A percentile compares a stretch with the other conserved stretches of the same genome.
Evolutionary conservation across 352 stramenopile species (phyloP).

Genomic region (Globisporangium cederbergense): DNA sequence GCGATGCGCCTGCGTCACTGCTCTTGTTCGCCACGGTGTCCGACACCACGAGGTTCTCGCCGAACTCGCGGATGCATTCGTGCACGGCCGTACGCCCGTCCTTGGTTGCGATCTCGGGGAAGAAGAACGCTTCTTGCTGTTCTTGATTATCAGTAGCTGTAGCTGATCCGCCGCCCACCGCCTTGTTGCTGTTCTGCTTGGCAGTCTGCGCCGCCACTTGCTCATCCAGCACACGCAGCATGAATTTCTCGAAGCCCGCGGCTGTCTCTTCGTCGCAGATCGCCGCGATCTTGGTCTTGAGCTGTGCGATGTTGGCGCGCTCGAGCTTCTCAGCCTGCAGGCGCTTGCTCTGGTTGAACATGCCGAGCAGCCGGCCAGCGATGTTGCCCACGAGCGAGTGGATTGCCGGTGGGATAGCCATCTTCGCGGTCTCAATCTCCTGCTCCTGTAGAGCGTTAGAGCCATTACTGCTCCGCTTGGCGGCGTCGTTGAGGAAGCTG

Average conservation of each 20-base stretch:
- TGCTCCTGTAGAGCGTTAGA: constrained; percentile 8
- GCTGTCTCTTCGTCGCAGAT: constrained; percentile 50
- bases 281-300: constrained; percentile 34
- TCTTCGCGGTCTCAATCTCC: constrained; percentile 10
- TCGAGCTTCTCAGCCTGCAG: constrained; percentile 27
- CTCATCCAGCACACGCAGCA: constrained; percentile 37
- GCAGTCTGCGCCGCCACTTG: constrained; percentile 18
- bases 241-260: constrained; percentile 34
- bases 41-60: constrained; percentile 67
- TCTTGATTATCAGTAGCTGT: neutral
- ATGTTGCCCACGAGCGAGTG: constrained; percentile 60
- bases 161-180: neutral
- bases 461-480: constrained; percentile 16
- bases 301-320: constrained; percentile 37
- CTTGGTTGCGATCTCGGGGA: constrained; percentile 79
- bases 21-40: constrained; percentile 77
- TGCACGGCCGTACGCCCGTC: constrained; percentile 85
- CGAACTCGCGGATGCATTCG: constrained; percentile 70
- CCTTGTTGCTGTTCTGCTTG: constrained; percentile 16
- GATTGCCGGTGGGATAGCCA: constrained; percentile 34
- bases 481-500: constrained; percentile 46
- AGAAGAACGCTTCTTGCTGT: constrained; percentile 41
- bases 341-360: constrained; percentile 69
- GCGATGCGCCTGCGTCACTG: constrained; percentile 28
- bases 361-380: constrained; percentile 44